A percentile compares a stretch with the other conserved stretches of the same genome.
phyloP scores from a whole-genome alignment of 306 rosid species.

The Prunus padus region DNA sequence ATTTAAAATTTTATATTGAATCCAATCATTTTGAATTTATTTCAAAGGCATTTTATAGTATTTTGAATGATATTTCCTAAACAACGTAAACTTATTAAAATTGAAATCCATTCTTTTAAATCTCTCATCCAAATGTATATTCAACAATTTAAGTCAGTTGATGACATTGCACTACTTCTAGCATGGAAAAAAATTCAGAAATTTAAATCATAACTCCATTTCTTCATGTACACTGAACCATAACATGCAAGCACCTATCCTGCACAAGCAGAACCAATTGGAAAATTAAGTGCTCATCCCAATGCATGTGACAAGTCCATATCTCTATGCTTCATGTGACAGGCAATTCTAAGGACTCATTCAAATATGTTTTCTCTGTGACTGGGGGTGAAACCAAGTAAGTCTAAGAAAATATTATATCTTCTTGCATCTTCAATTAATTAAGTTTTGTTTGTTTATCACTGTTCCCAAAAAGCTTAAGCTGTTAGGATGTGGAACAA shows the following conservation, averaged over 20 bases:
- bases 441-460: too few relatives aligned
- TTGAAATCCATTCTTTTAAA: background rate
- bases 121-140: constrained; percentile 1
- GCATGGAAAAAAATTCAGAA: background rate
- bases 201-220: background rate
- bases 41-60: background rate
- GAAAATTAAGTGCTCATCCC: background rate
- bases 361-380: background rate
- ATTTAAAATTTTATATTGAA: background rate
- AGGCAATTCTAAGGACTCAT: background rate
- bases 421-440: too few relatives aligned
- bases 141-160: background rate
- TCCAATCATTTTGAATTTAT: background rate
- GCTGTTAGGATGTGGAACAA: background rate
- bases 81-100: background rate
- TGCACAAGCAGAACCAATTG: background rate
- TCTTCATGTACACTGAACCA: background rate
- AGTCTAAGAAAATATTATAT: too few relatives aligned
- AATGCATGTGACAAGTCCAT: background rate
- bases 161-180: background rate
- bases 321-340: background rate
- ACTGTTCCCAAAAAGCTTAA: too few relatives aligned
- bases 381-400: background rate
- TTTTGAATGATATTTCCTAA: background rate
- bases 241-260: background rate